Evolutionary conservation across 1,139 yeast species (phyloP).

Genomic region (Zygoascus hellenicus): DNA sequence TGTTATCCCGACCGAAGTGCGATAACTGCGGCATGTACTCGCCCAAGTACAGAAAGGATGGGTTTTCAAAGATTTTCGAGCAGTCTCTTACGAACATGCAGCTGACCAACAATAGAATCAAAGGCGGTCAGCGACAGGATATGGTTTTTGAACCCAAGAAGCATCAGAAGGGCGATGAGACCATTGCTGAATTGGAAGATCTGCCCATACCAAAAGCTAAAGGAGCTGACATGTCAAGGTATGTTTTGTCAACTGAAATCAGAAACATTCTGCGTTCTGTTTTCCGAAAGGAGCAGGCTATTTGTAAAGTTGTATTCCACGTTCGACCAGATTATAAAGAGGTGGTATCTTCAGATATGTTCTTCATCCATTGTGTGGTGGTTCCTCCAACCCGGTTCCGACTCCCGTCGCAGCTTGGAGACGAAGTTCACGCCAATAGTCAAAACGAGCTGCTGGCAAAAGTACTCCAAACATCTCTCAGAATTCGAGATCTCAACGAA

Average conservation of each 20-base stretch:
- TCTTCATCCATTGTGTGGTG: slow-evolving; percentile 78
- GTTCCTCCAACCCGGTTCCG: slow-evolving; percentile 98
- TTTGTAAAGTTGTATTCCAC: slow-evolving; percentile 53
- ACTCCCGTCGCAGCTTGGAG: slow-evolving; percentile 94
- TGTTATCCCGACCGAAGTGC: slow-evolving; percentile 78
- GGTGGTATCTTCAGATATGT: slow-evolving; percentile 70
- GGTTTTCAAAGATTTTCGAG: slow-evolving; percentile 88
- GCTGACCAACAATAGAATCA: slow-evolving; percentile 66
- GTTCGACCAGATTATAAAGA: slow-evolving; percentile 59
- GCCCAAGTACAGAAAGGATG: slow-evolving; percentile 92
- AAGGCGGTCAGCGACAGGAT: slow-evolving; percentile 70
- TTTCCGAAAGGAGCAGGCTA: slow-evolving; percentile 54
- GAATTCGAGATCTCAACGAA: slow-evolving; percentile 84
- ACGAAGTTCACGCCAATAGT: slow-evolving; percentile 88
- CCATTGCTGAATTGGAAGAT: slow-evolving; percentile 28
- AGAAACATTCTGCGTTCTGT: slow-evolving; percentile 70
- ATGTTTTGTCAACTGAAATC: slow-evolving; percentile 81
- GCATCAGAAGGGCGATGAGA: slow-evolving; percentile 25
- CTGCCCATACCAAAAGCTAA: slow-evolving; percentile 40
- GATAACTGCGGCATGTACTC: slow-evolving; percentile 95
- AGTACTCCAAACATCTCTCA: slow-evolving; percentile 69
- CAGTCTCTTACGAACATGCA: slow-evolving; percentile 79
- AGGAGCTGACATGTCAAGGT: slow-evolving; percentile 63
- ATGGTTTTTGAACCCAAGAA: slow-evolving; percentile 45
- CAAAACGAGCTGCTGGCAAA: slow-evolving; percentile 85